Evolutionary conservation across 176 grass and related monocot species (phyloP).

Genomic region (Tuctoria greenei): DNA sequence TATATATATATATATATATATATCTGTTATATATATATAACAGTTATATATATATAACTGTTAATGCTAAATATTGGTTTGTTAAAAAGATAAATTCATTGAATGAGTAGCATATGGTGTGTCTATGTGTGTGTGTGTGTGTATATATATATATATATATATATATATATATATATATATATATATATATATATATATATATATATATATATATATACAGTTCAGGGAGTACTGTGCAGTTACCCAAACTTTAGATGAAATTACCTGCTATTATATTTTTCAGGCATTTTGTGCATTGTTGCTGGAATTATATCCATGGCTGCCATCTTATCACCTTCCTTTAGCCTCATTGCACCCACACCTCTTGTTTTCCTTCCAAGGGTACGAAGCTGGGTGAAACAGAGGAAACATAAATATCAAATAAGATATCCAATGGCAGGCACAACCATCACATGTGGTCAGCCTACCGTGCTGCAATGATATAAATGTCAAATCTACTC

Average conservation of each 20-base stretch:
- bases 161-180: too few species aligned
- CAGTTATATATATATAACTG: too few species aligned
- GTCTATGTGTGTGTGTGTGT: too few species aligned
- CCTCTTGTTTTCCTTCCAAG: slow-evolving; percentile 83
- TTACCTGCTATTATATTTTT: slow-evolving; percentile 51
- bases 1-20: too few species aligned
- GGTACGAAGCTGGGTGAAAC: slow-evolving; percentile 62
- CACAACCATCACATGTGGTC: background rate
- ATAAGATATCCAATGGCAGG: slow-evolving; percentile 21
- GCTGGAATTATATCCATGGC: slow-evolving; percentile 87
- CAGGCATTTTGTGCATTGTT: slow-evolving; percentile 61
- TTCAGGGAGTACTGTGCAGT: too few species aligned
- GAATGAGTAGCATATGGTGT: too few species aligned
- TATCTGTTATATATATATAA: too few species aligned
- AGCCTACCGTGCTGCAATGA: background rate
- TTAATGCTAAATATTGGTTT: too few species aligned
- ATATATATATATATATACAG: too few species aligned
- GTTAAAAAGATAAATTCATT: too few species aligned
- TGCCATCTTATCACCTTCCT: slow-evolving; percentile 79
- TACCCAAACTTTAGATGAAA: slow-evolving; percentile 3
- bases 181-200: too few species aligned
- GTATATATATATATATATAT: too few species aligned
- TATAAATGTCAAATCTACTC: slow-evolving; percentile 10
- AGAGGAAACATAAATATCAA: slow-evolving; percentile 36
- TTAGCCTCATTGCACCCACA: slow-evolving; percentile 73